These are phyloP conservation scores for Macrophomina phaseolina DNA, from an alignment of 2,329 filamentous ascomycete genomes.

Conservation along the genomic window DNA sequence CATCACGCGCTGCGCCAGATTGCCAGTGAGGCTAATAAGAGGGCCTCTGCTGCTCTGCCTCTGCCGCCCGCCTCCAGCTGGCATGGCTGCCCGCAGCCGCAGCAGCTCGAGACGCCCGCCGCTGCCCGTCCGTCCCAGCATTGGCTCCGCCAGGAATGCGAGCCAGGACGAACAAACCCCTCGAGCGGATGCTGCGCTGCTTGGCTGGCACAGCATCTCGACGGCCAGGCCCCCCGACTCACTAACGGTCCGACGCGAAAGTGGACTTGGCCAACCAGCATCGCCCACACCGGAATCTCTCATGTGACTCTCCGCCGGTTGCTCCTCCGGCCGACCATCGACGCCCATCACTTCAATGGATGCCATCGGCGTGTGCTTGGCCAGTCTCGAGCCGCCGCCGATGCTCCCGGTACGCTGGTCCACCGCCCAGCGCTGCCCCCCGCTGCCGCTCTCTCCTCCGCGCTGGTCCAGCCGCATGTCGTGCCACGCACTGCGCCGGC, in stretches of 20 bases:
- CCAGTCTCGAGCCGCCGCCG: background rate
- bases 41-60: background rate
- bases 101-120: background rate
- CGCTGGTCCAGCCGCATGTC: background rate
- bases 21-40: constrained; percentile 19
- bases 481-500: constrained; percentile 6
- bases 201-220: constrained; percentile 9
- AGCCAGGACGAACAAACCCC: background rate
- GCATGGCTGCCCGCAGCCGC: background rate
- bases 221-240: constrained; percentile 16
- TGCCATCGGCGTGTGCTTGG: background rate
- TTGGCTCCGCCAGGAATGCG: constrained; percentile 3
- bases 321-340: constrained; percentile 2
- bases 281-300: background rate
- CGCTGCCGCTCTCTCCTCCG: background rate
- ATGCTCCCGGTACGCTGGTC: background rate
- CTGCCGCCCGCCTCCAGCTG: constrained; percentile 5
- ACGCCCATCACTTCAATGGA: background rate
- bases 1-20: constrained; percentile 25
- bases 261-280: constrained; percentile 22
- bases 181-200: constrained; percentile 6
- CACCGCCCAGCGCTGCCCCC: background rate
- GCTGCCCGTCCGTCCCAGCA: background rate
- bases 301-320: constrained; percentile 3
- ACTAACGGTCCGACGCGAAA: constrained; percentile 27